phyloP scores from a whole-genome alignment of 768 basidiomycete species.

The Naganishia onofrii region DNA sequence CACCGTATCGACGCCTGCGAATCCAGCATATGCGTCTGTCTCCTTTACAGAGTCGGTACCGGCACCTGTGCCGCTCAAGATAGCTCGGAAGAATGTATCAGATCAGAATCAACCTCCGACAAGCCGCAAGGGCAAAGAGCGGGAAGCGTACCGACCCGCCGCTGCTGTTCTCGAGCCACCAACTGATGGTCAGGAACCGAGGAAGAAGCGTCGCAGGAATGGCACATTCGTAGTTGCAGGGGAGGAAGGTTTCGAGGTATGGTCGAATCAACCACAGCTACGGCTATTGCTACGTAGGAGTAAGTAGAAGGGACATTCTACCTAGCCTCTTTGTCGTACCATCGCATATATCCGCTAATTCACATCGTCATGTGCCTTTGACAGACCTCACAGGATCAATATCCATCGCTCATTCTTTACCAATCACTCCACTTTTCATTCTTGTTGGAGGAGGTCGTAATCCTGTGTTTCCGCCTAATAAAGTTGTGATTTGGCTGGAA shows the following conservation, averaged over 20 bases:
- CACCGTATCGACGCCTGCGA: constrained; percentile 25
- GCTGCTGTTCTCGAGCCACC: not conserved
- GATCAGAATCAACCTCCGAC: not conserved
- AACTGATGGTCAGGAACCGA: not conserved
- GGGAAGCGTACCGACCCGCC: not conserved
- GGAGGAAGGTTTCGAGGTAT: constrained; percentile 23
- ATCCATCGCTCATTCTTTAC: constrained; percentile 23
- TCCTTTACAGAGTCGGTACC: constrained; percentile 14
- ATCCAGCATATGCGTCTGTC: constrained; percentile 4
- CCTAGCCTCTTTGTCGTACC: too few relatives aligned
- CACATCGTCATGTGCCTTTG: not conserved
- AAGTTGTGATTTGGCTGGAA: constrained; percentile 41
- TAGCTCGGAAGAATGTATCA: not conserved
- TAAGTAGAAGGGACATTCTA: not conserved
- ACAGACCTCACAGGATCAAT: constrained; percentile 23
- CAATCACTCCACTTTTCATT: constrained; percentile 45
- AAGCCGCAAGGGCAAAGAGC: constrained; percentile 5
- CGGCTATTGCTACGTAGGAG: not conserved
- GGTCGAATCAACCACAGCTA: not conserved
- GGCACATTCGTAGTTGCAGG: constrained; percentile 57
- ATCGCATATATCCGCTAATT: too few relatives aligned
- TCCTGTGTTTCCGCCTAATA: constrained; percentile 53
- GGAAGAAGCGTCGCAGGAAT: constrained; percentile 90
- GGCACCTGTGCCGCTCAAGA: not conserved
- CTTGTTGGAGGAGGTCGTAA: constrained; percentile 50